phyloP scores from a whole-genome alignment of 108 stramenopile genomes.

The Schizochytrium sp. region DNA sequence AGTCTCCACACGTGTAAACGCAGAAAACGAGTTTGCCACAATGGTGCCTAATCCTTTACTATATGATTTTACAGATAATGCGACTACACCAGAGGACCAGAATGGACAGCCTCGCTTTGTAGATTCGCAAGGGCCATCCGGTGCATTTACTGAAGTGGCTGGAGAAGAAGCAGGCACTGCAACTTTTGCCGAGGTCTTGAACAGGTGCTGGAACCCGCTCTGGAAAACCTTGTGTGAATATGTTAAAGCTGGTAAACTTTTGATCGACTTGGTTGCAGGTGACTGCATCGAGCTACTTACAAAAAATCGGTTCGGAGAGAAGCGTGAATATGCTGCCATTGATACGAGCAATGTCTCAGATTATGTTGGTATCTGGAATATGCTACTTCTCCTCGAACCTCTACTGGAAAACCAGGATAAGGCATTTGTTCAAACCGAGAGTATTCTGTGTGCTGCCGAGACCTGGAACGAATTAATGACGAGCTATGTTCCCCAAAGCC shows the following conservation, averaged over 20 bases:
- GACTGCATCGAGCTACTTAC: constrained; percentile 38
- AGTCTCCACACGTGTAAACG: not conserved
- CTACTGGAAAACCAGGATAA: not conserved
- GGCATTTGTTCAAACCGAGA: constrained; percentile 57
- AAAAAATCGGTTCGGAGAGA: not conserved
- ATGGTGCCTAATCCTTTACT: not conserved
- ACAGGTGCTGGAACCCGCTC: not conserved
- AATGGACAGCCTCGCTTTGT: not conserved
- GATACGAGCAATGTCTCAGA: constrained; percentile 55
- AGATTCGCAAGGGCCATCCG: constrained; percentile 20
- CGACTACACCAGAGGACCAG: not conserved
- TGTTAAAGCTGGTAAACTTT: too few relatives aligned
- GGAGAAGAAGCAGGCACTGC: not conserved
- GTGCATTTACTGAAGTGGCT: not conserved
- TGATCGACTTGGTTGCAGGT: not conserved
- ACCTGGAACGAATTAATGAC: not conserved
- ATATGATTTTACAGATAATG: not conserved
- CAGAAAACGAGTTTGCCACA: not conserved
- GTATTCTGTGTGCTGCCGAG: not conserved
- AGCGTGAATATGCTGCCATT: constrained; percentile 35
- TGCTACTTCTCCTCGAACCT: not conserved
- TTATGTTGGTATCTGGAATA: constrained; percentile 54
- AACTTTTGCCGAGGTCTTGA: not conserved
- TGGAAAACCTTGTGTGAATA: not conserved
- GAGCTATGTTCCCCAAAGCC: not conserved